Percentiles rank a stretch among this genome's conserved stretches.
phyloP scores from a whole-genome alignment of 805 yeast species.

The Candida koratica region DNA sequence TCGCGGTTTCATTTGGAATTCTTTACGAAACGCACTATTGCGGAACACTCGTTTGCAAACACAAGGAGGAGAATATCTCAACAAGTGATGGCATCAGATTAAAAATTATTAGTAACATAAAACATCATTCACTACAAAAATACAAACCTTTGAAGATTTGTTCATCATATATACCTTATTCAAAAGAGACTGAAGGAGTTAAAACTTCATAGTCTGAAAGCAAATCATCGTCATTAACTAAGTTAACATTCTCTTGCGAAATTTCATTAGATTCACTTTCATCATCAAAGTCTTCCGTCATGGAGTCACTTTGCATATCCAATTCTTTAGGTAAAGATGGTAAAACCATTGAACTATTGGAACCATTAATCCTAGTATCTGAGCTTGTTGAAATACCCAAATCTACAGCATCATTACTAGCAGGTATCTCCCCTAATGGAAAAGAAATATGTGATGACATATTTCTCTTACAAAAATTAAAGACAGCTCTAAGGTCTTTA shows the following conservation, averaged over 20 bases:
- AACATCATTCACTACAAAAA: slow-evolving; percentile 2
- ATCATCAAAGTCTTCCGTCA: slow-evolving; percentile 1
- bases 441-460: slow-evolving; percentile 8
- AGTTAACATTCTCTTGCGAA: slow-evolving; percentile 1
- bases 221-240: slow-evolving; percentile 19
- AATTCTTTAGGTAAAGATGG: slow-evolving; percentile 31
- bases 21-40: too few species aligned
- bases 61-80: too few species aligned
- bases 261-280: slow-evolving; percentile 33
- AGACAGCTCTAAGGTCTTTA: slow-evolving; percentile 12
- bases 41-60: too few species aligned
- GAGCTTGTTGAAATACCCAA: not conserved
- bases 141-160: not conserved
- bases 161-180: slow-evolving; percentile 2
- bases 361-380: slow-evolving; percentile 6
- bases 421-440: slow-evolving; percentile 3
- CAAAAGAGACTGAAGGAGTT: slow-evolving; percentile 20
- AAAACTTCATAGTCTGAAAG: slow-evolving; percentile 38
- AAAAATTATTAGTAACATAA: too few species aligned
- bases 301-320: slow-evolving; percentile 3
- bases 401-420: not conserved
- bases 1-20: too few species aligned
- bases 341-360: slow-evolving; percentile 27
- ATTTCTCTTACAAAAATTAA: slow-evolving; percentile 10
- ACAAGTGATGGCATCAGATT: too few species aligned